Evolutionary conservation across 2,329 filamentous ascomycete species (phyloP), one percentile per base, ranked within the genome.

Genomic region (Alternaria ventricosa): DNA sequence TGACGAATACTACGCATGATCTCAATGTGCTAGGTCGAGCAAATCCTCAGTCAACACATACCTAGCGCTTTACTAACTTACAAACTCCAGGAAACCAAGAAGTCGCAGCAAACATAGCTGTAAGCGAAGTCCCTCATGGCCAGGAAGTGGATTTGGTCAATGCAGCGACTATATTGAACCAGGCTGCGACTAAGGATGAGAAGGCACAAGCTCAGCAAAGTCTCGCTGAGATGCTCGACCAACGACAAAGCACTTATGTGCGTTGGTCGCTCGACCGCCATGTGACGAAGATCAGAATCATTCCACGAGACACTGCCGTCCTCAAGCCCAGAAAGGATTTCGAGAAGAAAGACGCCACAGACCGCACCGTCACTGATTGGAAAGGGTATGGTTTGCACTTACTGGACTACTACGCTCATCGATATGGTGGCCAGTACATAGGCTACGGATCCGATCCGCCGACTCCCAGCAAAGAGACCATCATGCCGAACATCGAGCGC

Each of bases 71-170:
- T 11, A 5, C 12, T 11, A 25, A 20, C 53, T 55, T 12, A 55
- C 6, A 10, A 15, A 8, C 7, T 41, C 10, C 9, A 57, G 55
- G 57, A 22, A 60, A 69, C 18, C 66, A 75, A n/a, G 58, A 77
- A 51, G 50, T 72, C 1, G 73, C 75, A 12, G 71, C 67, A 9
- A 74, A 77, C 18, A 66, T 78, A 20, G 71, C 70, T 72, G 83
- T 87, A 11, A 90, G 79, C 80, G 76, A 79, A 47, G 63, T 80
- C 7, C 72, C 80, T 5, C 75, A 79, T 51, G 74, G 78, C 10
- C 69, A 76, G 18, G 76, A 82, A 13, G 72, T 81, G 2, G 74
- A 81, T 25, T 71, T 81, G 8, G 49, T 82, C 8, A 74, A 78
- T 18, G 79, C 78, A 2, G 66, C 78, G 5, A 73, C 75, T 56